Evolutionary conservation across 192 early-diverging fungal species (phyloP).

Genomic region (Coemansia sp.): DNA sequence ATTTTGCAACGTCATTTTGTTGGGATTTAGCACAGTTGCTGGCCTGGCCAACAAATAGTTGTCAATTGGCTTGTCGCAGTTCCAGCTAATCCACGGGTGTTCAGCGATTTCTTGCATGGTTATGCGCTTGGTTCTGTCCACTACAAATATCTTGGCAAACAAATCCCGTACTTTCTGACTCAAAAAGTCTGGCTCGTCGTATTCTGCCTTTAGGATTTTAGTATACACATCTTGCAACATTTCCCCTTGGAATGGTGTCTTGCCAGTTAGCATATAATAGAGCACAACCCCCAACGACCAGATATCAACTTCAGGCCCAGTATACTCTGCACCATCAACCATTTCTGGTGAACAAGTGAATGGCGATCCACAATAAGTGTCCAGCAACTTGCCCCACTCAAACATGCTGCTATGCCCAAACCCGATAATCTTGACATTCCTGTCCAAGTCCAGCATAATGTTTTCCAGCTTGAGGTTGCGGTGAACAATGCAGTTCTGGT

Average conservation of each 20-base stretch:
- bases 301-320: conserved; percentile 9
- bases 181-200: conserved; percentile 59
- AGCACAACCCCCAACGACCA: conserved; percentile 2
- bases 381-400: conserved; percentile 3
- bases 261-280: conserved; percentile 3
- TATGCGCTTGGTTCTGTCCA: conserved; percentile 65
- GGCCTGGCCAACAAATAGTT: conserved; percentile 63
- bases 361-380: not conserved
- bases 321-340: not conserved
- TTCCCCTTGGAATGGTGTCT: conserved; percentile 23
- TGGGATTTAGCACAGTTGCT: conserved; percentile 34
- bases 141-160: conserved; percentile 67
- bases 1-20: conserved; percentile 37
- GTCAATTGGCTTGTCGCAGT: conserved; percentile 58
- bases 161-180: conserved; percentile 58
- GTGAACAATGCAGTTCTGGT: conserved; percentile 4
- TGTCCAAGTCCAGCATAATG: not conserved
- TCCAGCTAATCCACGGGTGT: conserved; percentile 75
- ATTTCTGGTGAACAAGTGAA: conserved; percentile 4
- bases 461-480: not conserved
- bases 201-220: conserved; percentile 70
- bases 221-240: conserved; percentile 76
- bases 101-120: conserved; percentile 64
- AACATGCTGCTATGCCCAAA: not conserved
- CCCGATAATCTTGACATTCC: not conserved